Base-by-base conservation (phyloP, 306 rosid species). In the Alnus glutinosa region DNA sequence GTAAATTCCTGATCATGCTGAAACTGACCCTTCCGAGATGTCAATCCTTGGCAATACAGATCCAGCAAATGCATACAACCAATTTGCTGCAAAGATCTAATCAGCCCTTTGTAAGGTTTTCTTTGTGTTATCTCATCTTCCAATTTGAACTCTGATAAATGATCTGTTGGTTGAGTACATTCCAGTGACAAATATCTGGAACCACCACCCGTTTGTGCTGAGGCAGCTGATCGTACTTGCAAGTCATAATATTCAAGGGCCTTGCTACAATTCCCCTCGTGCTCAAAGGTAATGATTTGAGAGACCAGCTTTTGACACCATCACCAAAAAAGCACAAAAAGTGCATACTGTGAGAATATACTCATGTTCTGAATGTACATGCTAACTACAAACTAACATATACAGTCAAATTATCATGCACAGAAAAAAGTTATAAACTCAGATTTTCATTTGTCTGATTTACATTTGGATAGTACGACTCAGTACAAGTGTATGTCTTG, bases 231-330 rank as follows among this genome's bases (percentile, higher is more conserved):
- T 55, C 92, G 90, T 71, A 87, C 93, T 89, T 89, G 98, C 88
- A 94, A 83, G 82, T 94, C 97, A 85, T 89, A 94, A 75, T 87
- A 91, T 87, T 94, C 97, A 51, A 94, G 97, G 82, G 98, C 98
- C 93, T 92, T 92, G 77, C 97, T 92, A 97, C 98, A 94, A 74
- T 91, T 91, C 87, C 97, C 98, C 86, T 94, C 97, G 23, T 92
- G 98, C 94, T 94, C 97, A 44, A 86, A 87, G 54, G 90, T 92
- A 78, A 86, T 91, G 76, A 87, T 89, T 94, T 94, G 98, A 61
- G 98, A 90, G 70, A 83, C 81, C 82, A 92, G 73, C 98, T 94
- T 79, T 77, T 15, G 75, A 74, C 85, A 48, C 79, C 78, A 86
- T 59, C 89, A 87, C 55, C 81, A 84, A 83, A 66, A 83, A 15